Base-by-base conservation (phyloP, 2,329 filamentous ascomycete genomes). In the Ascochyta lentis region DNA sequence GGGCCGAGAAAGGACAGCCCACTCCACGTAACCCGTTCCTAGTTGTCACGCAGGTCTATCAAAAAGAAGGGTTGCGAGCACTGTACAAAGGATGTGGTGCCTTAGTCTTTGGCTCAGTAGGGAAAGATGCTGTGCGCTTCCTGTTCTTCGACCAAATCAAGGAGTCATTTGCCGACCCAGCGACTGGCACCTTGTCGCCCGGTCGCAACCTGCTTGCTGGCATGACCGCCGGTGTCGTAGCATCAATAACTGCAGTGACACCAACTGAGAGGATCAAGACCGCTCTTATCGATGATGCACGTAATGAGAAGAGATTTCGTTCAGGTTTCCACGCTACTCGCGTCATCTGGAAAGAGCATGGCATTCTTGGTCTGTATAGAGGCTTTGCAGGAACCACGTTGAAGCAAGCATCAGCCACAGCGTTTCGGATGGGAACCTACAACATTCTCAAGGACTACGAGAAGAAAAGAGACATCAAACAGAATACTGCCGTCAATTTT, bases 251-350 rank as follows among this genome's bases (percentile, higher is more conserved):
- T n/a, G 86, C 86, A 1, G 87, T 90, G 1, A 90, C 87, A 2
- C 87, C 87, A 0, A 88, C 85, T 0, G 87, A 90, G 65, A 79
- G 87, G 15, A 84, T 90, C 66, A 90, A 89, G 69, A 90, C 87
- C 1, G 86, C 86, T 0, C 68, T 89, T 6, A 88, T 88, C 56
- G 85, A 88, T 67, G 85, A 88, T 64, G 84, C 84, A 7, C 73
- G 83, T 39, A 73, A 67, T 6, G 74, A 80, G 31, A 78, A 76
- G 34, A 75, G 80, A 16, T 87, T 85, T 68, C 75, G 73, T 2
- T 79, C 78, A 4, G 78, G 83, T 0, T 60, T 77, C 33, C 83
- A 87, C 64, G 84, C 83, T 27, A 76, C 83, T 3, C 67, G 66
- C 3, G 72, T 79, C 0, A 77, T 88, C 2, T 72, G 82, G 58